These are phyloP conservation scores for Claviceps monticola DNA, from an alignment of 2,329 filamentous ascomycete species.

Conservation along the genomic window DNA sequence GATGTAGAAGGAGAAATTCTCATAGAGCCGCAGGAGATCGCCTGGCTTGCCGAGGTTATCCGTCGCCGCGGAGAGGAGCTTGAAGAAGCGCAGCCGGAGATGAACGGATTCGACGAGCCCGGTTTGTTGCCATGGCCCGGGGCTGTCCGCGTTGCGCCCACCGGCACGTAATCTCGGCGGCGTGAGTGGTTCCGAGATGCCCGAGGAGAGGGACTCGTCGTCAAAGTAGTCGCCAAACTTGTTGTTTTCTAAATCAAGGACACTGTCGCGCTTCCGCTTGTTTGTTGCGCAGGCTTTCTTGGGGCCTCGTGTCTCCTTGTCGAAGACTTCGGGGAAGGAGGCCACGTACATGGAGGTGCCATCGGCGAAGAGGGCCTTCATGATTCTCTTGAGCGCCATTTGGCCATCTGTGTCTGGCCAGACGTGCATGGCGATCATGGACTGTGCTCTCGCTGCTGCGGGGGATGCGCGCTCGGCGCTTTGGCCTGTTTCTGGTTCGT, in stretches of 20 bases:
- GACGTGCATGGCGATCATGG: constrained; percentile 49
- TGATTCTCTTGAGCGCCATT: constrained; percentile 36
- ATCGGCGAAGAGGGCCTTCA: constrained; percentile 55
- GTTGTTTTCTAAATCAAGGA: constrained; percentile 44
- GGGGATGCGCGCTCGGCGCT: constrained; percentile 12
- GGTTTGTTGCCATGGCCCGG: constrained; percentile 10
- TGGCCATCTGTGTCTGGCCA: constrained; percentile 30
- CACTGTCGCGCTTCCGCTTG: constrained; percentile 34
- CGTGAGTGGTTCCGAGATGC: constrained; percentile 31
- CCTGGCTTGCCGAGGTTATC: constrained; percentile 30
- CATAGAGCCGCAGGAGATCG: constrained; percentile 41
- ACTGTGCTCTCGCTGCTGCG: constrained; percentile 28
- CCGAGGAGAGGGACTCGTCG: constrained; percentile 37
- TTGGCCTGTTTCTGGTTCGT: constrained; percentile 7
- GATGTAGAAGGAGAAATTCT: constrained; percentile 41
- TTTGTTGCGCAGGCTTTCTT: constrained; percentile 20
- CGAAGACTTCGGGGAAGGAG: constrained; percentile 53
- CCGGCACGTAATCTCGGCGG: constrained; percentile 23
- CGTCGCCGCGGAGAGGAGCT: constrained; percentile 34
- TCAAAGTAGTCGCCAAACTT: constrained; percentile 47
- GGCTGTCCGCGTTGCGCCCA: constrained; percentile 9
- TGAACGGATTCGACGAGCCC: constrained; percentile 39
- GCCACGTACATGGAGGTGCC: constrained; percentile 38
- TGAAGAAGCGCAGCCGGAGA: constrained; percentile 49
- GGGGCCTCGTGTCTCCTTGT: constrained; percentile 39